A percentile compares a stretch with the other conserved stretches of the same genome.
phyloP scores from a whole-genome alignment of 2,329 filamentous ascomycete species.

The Neophaeococcomyces mojaviensis region DNA sequence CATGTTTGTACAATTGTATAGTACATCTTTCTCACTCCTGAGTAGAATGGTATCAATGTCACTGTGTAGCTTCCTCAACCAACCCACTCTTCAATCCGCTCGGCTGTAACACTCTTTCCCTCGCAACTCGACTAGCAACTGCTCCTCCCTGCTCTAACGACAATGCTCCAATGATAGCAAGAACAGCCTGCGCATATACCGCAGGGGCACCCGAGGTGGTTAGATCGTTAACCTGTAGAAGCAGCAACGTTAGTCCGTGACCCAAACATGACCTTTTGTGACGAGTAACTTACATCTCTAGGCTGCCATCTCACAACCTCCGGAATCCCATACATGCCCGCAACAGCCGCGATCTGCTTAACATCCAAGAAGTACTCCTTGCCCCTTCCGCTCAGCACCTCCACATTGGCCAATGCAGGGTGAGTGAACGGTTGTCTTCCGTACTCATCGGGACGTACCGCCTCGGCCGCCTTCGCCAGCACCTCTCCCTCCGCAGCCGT shows the following conservation, averaged over 20 bases:
- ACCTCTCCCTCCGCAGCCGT: slow-evolving; percentile 26
- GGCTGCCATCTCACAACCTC: slow-evolving; percentile 85
- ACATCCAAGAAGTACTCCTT: slow-evolving; percentile 58
- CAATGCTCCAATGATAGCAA: slow-evolving; percentile 80
- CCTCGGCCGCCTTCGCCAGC: slow-evolving; percentile 31
- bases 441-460: slow-evolving; percentile 37
- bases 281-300: slow-evolving; percentile 54
- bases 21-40: slow-evolving; percentile 1
- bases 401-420: slow-evolving; percentile 62
- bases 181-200: slow-evolving; percentile 69
- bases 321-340: slow-evolving; percentile 60
- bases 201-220: slow-evolving; percentile 63
- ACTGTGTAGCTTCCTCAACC: background rate
- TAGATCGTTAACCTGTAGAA: slow-evolving; percentile 55
- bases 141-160: slow-evolving; percentile 80
- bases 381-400: slow-evolving; percentile 58
- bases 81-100: slow-evolving; percentile 32
- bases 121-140: slow-evolving; percentile 65
- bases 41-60: background rate
- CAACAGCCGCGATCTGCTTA: slow-evolving; percentile 60
- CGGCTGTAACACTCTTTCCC: slow-evolving; percentile 63
- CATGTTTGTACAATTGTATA: slow-evolving; percentile 22
- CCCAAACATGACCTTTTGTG: background rate
- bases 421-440: slow-evolving; percentile 62
- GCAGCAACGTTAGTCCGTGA: slow-evolving; percentile 6